Evolutionary conservation across 805 yeast species (phyloP).

Genomic region (Priceomyces haplophilus): DNA sequence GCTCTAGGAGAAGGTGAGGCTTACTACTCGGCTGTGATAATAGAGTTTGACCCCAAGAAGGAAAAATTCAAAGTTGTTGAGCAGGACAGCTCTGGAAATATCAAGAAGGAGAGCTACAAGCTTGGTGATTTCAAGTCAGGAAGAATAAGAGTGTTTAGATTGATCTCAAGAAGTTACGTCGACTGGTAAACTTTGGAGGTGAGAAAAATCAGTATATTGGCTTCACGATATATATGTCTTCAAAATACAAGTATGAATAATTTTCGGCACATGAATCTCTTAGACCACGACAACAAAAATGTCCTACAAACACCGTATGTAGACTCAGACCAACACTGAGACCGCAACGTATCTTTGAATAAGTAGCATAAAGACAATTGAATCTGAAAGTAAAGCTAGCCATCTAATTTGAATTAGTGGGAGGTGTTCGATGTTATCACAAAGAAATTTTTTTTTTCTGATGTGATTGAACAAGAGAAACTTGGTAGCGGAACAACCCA

Average conservation of each 20-base stretch:
- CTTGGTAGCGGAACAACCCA: no score
- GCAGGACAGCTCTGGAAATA: slow-evolving; percentile 46
- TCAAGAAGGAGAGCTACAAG: slow-evolving; percentile 61
- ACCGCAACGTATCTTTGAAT: no score
- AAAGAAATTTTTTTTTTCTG: no score
- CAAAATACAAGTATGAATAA: neutral
- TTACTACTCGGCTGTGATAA: slow-evolving; percentile 54
- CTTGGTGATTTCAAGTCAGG: slow-evolving; percentile 76
- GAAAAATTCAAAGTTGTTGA: slow-evolving; percentile 68
- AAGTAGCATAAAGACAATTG: no score
- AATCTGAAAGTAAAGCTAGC: no score
- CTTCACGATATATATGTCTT: no score
- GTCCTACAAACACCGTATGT: no score
- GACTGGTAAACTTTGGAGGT: slow-evolving; percentile 51
- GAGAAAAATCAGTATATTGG: no score
- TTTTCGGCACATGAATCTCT: slow-evolving; percentile 1
- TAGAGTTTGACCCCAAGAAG: slow-evolving; percentile 73
- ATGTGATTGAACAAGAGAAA: no score
- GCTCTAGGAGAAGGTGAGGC: slow-evolving; percentile 54
- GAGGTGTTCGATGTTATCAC: no score
- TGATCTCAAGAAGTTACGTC: slow-evolving; percentile 67
- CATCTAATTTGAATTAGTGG: no score
- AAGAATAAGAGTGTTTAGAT: slow-evolving; percentile 73
- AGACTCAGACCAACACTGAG: no score
- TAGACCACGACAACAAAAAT: slow-evolving; percentile 9